Evolutionary conservation across 1,139 yeast genomes (phyloP), one percentile per base, ranked within the genome.

Genomic region (Hanseniaspora sp.): DNA sequence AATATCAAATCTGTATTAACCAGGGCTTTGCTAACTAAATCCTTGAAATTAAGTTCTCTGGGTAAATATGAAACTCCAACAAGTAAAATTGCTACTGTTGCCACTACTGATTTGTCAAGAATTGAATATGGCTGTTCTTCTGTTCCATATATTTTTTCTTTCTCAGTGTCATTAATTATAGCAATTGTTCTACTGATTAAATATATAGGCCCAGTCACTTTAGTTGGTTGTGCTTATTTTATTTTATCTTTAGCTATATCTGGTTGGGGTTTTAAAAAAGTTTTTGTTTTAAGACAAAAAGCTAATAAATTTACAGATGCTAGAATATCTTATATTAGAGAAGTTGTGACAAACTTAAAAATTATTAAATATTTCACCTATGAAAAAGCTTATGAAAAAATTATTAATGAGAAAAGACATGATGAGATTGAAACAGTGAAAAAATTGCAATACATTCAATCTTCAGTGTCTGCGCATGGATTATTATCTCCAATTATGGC

Each of bases 91-190:
- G 85, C 95, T 1, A 81, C 86, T 13, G 68, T 86, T 63, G 75
- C 86, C 68, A 83, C 92, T 13, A 82, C 94, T 1, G 95, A 86
- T 64, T 73, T 87, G 55, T 78, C 90, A 31, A 77, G 95, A 63
- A 76, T 87, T 42, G 95, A 86, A 64, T 77, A 85, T 63, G 92
- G 94, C 5, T 66, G 80, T 37, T 79, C 81, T 8, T 83, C 83
- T 68, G 83, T 81, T 60, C 86, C 88, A 2, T 78, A 80, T 63
- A 68, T 80, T 12, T 67, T 83, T 57, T 74, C 81, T 18, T 75
- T 84, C 62, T 83, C 88, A 0, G 71, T 80, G n/a, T 77, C 83
- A 0, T 67, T 82, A 15, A 74, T 71, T 15, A 74, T 80, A 51
- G 74, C 83, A 47, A 74, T 86, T 56, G 87, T 79, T 1, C 70